Evolutionary conservation across 2,329 filamentous ascomycete species (phyloP).

Genomic region (Pseudopithomyces chartarum): DNA sequence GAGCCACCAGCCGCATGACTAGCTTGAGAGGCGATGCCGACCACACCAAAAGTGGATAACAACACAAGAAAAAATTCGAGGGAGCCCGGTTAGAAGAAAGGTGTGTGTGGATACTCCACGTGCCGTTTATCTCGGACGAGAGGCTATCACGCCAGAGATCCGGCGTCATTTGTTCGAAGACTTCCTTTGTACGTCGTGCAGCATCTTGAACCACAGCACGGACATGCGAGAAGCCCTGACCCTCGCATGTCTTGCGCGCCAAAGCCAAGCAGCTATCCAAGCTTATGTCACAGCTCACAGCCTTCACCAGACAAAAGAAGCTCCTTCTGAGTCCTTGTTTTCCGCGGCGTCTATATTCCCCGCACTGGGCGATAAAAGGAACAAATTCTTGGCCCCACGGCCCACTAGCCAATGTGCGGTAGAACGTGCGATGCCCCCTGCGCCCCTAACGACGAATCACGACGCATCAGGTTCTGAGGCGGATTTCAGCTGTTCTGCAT

Average conservation of each 20-base stretch:
- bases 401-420: conserved; percentile 15
- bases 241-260: not conserved
- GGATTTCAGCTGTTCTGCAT: not conserved
- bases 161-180: not conserved
- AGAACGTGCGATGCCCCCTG: conserved; percentile 19
- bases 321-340: not conserved
- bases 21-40: conserved; percentile 19
- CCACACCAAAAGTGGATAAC: conserved; percentile 23
- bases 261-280: not conserved
- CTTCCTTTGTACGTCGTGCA: not conserved
- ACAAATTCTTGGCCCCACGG: conserved; percentile 16
- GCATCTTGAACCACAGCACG: not conserved
- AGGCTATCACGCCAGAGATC: conserved; percentile 12
- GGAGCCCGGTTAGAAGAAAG: not conserved
- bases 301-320: not conserved
- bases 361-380: conserved; percentile 4
- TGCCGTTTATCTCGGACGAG: conserved; percentile 13
- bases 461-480: conserved; percentile 13
- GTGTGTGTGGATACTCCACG: conserved; percentile 8
- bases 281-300: not conserved
- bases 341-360: not conserved
- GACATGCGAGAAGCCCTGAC: not conserved
- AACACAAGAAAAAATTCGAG: conserved; percentile 32
- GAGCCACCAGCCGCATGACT: conserved; percentile 1
- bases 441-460: conserved; percentile 19